Evolutionary conservation across 176 grass and related monocot species (phyloP).

Genomic region (Triticum dicoccoides): DNA sequence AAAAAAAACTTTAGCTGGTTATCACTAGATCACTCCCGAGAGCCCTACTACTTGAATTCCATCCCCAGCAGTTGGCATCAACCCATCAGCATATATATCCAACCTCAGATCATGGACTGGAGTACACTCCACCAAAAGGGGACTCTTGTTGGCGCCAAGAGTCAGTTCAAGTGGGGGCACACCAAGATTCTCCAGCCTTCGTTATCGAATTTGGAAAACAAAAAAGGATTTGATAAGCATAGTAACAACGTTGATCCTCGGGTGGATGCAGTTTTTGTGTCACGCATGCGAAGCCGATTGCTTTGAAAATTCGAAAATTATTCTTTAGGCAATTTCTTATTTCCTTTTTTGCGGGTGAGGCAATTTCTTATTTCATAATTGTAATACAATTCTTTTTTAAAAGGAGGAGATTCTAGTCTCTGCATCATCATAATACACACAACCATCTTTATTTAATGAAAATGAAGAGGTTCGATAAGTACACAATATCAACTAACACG

Average conservation of each 20-base stretch:
- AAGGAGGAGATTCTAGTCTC: no score
- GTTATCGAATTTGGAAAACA: neutral
- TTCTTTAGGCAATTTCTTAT: no score
- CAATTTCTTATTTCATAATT: no score
- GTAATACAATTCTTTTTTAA: no score
- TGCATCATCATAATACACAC: no score
- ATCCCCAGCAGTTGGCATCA: neutral
- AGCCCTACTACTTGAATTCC: neutral
- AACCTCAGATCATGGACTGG: neutral
- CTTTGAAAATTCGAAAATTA: neutral
- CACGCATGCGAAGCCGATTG: neutral
- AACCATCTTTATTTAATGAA: no score
- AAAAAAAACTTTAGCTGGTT: neutral
- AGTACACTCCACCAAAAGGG: neutral
- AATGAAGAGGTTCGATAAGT: no score
- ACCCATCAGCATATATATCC: neutral
- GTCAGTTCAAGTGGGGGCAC: neutral
- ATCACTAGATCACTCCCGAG: neutral
- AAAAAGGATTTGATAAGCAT: neutral
- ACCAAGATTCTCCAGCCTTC: neutral
- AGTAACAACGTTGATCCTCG: neutral
- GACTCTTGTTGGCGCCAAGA: neutral
- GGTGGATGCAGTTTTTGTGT: neutral
- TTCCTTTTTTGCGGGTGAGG: no score
- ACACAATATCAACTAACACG: no score